A percentile compares a stretch with the other conserved stretches of the same genome.
Evolutionary conservation across 306 rosid species (phyloP).

Genomic region (Potentilla sterilis): DNA sequence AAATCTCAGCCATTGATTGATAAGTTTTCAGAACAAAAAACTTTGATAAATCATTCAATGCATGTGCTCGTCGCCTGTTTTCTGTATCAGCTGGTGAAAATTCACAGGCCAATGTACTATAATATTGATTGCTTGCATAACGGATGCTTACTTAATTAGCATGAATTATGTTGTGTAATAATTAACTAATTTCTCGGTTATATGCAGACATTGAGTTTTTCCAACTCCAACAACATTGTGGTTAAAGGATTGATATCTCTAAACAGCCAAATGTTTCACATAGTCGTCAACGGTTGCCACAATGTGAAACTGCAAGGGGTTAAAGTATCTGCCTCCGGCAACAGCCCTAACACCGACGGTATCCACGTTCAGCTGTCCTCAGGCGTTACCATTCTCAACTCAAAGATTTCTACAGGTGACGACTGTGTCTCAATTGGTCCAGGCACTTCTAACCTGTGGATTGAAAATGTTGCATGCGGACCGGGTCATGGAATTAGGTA

Average conservation of each 20-base stretch:
- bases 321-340: slow-evolving; percentile 28
- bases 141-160: background rate
- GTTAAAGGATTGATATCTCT: slow-evolving; percentile 35
- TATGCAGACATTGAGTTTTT: slow-evolving; percentile 43
- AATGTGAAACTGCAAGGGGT: slow-evolving; percentile 41
- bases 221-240: slow-evolving; percentile 39
- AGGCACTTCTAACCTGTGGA: slow-evolving; percentile 49
- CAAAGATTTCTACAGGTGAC: slow-evolving; percentile 53
- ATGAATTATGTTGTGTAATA: background rate
- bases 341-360: slow-evolving; percentile 73
- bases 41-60: background rate
- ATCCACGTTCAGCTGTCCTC: slow-evolving; percentile 57
- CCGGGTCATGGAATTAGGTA: slow-evolving; percentile 73
- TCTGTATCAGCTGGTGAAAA: background rate
- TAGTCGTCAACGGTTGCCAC: slow-evolving; percentile 38
- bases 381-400: slow-evolving; percentile 35
- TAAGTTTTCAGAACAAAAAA: background rate
- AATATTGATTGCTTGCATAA: background rate
- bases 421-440: slow-evolving; percentile 65
- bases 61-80: background rate
- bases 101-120: background rate
- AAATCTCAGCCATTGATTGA: background rate
- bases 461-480: slow-evolving; percentile 51
- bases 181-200: background rate
- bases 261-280: slow-evolving; percentile 55